Base-by-base conservation (phyloP, 192 early-diverging fungal species). In the Coemansia sp. region DNA sequence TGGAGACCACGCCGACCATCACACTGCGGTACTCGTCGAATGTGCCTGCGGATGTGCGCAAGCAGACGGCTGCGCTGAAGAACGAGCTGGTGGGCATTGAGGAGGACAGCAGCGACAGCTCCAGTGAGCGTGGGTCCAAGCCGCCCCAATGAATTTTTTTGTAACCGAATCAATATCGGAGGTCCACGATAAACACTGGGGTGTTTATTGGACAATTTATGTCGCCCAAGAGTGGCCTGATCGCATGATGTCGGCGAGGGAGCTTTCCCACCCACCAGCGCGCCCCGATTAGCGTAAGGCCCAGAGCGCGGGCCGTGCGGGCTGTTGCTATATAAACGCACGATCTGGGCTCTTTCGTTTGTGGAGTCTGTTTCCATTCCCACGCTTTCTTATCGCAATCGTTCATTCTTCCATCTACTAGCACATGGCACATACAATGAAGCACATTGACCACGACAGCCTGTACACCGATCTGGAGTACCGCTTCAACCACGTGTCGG, bases 401-500 rank as follows among this genome's bases (percentile, higher is more conserved):
- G n/a, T n/a, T n/a, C n/a, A n/a, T n/a, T n/a, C n/a, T n/a, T n/a
- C 11, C 14, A 4, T 36, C 5, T 36, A n/a, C 19, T 8, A 40
- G 8, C 27, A 17, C n/a, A 58, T 48, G 34, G 1, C 36, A 42
- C 19, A 11, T 7, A 9, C 32, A 0, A 51, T 53, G 40, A 44
- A 82, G 54, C 75, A 80, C 59, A 82, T 90, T 59, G 88, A 89
- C 42, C 72, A 79, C 48, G 67, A 80, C 34, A 64, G 81, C 21
- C 74, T 91, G 15, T 89, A 90, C 70, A 79, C 81, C 25, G 90
- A 91, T 53, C 57, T 82, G 23, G 51, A 78, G 64, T 91, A 91
- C 81, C 84, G 90, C n/a, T 87, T 83, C 63, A 73, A 87, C 31
- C 90, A 88, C 42, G 86, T 91, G 17, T 63, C 86, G 7, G 62